phyloP scores from a whole-genome alignment of 1,284 basidiomycete genomes.

The Irpex sp. region DNA sequence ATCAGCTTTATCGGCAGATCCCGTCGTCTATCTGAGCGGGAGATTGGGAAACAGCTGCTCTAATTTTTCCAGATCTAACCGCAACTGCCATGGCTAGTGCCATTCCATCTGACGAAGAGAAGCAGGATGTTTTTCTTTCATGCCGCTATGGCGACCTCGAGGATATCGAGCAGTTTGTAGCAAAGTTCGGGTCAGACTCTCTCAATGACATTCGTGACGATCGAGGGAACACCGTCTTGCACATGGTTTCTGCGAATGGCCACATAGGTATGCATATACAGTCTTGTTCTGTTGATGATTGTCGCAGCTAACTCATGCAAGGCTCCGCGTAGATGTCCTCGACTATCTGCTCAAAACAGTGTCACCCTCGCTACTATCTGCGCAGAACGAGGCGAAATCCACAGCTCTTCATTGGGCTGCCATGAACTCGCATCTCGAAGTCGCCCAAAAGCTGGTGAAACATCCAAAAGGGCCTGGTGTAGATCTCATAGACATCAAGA shows the following conservation, averaged over 20 bases:
- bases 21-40: too few relatives aligned
- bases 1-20: background rate
- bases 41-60: background rate
- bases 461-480: slow-evolving; percentile 54
- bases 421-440: slow-evolving; percentile 70
- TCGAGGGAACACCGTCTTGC: slow-evolving; percentile 73
- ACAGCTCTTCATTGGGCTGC: slow-evolving; percentile 89
- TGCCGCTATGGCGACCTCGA: slow-evolving; percentile 84
- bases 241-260: slow-evolving; percentile 86
- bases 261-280: slow-evolving; percentile 59
- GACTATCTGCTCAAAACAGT: slow-evolving; percentile 65
- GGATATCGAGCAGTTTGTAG: slow-evolving; percentile 66
- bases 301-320: slow-evolving; percentile 40
- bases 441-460: slow-evolving; percentile 65
- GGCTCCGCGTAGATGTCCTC: slow-evolving; percentile 58
- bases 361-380: slow-evolving; percentile 52
- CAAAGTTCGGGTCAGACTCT: slow-evolving; percentile 50
- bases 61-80: background rate
- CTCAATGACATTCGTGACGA: slow-evolving; percentile 64
- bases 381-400: slow-evolving; percentile 67
- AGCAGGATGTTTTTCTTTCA: slow-evolving; percentile 75
- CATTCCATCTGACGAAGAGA: slow-evolving; percentile 53
- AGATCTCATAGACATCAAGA: slow-evolving; percentile 71
- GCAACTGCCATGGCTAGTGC: slow-evolving; percentile 19
- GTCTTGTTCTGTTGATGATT: slow-evolving; percentile 1